A percentile compares a stretch with the other conserved stretches of the same genome.
Evolutionary conservation across 2,329 filamentous ascomycete species (phyloP).

Genomic region (Aspergillus awamori): DNA sequence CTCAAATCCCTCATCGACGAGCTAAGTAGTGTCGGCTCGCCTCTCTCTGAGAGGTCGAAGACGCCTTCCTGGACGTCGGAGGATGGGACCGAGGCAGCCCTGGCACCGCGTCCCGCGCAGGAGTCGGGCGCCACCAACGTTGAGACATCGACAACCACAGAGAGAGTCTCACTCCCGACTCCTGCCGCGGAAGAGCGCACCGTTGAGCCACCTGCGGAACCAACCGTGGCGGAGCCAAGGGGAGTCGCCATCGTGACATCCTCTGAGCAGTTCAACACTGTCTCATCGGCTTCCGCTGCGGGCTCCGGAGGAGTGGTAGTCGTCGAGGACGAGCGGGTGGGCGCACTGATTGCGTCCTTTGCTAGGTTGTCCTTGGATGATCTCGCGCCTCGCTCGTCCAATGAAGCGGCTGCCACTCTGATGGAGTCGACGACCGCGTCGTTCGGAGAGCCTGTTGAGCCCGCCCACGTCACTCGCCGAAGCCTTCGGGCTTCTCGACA

Average conservation of each 20-base stretch:
- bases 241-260: not conserved
- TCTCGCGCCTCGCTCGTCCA: conserved; percentile 10
- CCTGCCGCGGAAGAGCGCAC: conserved; percentile 8
- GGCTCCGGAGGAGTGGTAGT: conserved; percentile 14
- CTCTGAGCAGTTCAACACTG: conserved; percentile 4
- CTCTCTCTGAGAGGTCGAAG: conserved; percentile 15
- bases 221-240: conserved; percentile 15
- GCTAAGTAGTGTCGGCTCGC: conserved; percentile 16
- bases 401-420: conserved; percentile 14
- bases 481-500: not conserved
- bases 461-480: not conserved
- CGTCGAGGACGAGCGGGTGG: conserved; percentile 17
- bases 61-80: conserved; percentile 8
- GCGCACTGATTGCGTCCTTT: conserved; percentile 11
- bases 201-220: conserved; percentile 15
- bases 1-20: not conserved
- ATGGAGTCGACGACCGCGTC: conserved; percentile 12
- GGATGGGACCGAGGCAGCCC: conserved; percentile 7
- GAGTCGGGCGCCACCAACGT: conserved; percentile 3
- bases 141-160: not conserved
- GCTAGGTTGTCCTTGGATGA: conserved; percentile 14
- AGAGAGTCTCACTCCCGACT: not conserved
- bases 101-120: conserved; percentile 9
- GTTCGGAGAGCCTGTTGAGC: conserved; percentile 10
- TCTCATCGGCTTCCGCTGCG: conserved; percentile 14